Percentiles rank a stretch among this genome's conserved stretches.
These are phyloP conservation scores for Davidsoniella neocaledoniae DNA, from an alignment of 2,329 filamentous ascomycete species.

Conservation along the genomic window DNA sequence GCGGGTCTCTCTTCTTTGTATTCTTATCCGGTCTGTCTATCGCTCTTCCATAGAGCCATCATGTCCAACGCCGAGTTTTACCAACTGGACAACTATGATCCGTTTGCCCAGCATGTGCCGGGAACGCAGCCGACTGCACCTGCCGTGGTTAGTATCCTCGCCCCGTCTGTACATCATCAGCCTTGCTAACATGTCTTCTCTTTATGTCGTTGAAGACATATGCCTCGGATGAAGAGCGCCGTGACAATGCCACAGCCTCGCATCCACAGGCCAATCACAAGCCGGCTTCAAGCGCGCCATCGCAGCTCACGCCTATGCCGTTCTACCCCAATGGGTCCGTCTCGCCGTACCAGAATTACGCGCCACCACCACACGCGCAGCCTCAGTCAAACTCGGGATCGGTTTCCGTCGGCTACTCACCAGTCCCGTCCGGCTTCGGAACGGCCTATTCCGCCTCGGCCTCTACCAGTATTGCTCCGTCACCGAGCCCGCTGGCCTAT, in stretches of 20 bases:
- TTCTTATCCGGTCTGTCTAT: not conserved
- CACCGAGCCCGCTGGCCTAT: too few relatives aligned
- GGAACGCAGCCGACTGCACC: not conserved
- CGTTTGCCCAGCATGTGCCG: constrained; percentile 5
- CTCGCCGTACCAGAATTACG: too few relatives aligned
- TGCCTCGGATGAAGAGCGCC: not conserved
- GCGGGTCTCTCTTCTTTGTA: not conserved
- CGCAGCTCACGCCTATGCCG: too few relatives aligned
- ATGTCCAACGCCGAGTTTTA: constrained; percentile 12
- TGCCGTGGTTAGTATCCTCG: not conserved
- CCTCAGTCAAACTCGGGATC: too few relatives aligned
- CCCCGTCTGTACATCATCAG: not conserved
- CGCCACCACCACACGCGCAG: too few relatives aligned
- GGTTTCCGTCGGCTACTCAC: too few relatives aligned
- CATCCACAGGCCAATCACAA: not conserved
- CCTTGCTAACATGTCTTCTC: constrained; percentile 1
- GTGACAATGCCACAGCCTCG: not conserved
- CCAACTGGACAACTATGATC: constrained; percentile 8
- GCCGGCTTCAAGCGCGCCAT: not conserved
- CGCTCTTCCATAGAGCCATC: not conserved
- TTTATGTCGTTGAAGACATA: not conserved
- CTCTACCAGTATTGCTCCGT: too few relatives aligned
- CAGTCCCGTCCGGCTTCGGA: too few relatives aligned
- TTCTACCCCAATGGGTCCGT: too few relatives aligned
- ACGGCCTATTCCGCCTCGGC: too few relatives aligned